A percentile compares a stretch with the other conserved stretches of the same genome.
Conservation (phyloP, 176 grass and related monocot genomes). For the Paspalum notatum region DNA sequence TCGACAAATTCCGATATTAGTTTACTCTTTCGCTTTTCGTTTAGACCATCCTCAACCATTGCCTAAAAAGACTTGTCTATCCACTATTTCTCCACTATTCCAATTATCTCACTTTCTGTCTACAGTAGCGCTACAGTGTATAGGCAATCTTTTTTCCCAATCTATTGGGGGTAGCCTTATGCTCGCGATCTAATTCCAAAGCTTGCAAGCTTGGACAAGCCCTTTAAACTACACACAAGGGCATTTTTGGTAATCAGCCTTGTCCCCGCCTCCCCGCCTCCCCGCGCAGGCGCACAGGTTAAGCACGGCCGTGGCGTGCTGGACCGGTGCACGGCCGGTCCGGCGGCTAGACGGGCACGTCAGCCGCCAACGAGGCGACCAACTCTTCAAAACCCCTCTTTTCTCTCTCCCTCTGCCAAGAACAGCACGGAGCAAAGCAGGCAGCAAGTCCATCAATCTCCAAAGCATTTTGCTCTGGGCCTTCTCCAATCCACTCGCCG, state of each 20-base stretch:
- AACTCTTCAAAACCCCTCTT: conserved; percentile 11
- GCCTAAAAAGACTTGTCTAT: too few species aligned
- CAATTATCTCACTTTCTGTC: too few species aligned
- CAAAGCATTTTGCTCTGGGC: conserved; percentile 7
- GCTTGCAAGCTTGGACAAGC: too few species aligned
- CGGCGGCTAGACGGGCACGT: conserved; percentile 33
- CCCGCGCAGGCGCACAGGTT: background rate
- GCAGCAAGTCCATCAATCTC: conserved; percentile 23
- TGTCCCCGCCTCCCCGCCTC: background rate
- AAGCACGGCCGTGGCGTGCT: background rate
- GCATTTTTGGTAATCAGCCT: conserved; percentile 17
- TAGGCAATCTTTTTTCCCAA: too few species aligned
- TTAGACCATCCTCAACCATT: too few species aligned
- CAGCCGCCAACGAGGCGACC: conserved; percentile 11
- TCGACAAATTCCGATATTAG: too few species aligned
- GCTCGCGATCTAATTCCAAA: too few species aligned
- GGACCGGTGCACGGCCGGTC: conserved; percentile 7
- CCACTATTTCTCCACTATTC: too few species aligned
- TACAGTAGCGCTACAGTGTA: too few species aligned
- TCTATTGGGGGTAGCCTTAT: too few species aligned
- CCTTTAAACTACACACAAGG: background rate
- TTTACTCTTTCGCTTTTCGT: too few species aligned
- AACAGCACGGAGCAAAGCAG: conserved; percentile 14
- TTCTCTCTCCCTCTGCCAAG: background rate
- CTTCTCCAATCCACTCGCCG: conserved; percentile 1